Conservation (phyloP, 192 early-diverging fungal species). For the Dispira parvispora region DNA sequence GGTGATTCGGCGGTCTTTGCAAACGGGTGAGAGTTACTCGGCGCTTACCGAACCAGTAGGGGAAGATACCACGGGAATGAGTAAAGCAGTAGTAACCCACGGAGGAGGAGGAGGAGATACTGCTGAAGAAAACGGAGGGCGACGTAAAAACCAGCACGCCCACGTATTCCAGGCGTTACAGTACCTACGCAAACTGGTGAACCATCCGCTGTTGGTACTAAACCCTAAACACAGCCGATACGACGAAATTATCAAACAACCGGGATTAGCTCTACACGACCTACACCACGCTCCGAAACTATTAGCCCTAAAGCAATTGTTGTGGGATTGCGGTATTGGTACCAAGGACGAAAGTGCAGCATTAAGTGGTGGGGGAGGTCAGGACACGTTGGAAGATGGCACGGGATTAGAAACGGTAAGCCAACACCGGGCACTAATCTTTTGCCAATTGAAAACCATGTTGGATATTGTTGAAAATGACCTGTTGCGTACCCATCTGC, state of each 20-base stretch:
- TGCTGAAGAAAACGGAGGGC: constrained; percentile 3
- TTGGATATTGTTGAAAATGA: constrained; percentile 93
- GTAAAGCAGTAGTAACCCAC: constrained; percentile 14
- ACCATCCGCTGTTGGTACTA: constrained; percentile 86
- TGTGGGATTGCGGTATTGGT: constrained; percentile 92
- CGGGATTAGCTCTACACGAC: constrained; percentile 30
- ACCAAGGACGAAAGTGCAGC: constrained; percentile 26
- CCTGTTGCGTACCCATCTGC: constrained; percentile 65
- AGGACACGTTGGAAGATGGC: constrained; percentile 18
- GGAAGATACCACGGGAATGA: constrained; percentile 13
- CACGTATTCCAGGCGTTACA: constrained; percentile 98
- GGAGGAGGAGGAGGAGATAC: not conserved
- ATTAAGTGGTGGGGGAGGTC: not conserved
- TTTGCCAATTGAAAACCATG: constrained; percentile 90
- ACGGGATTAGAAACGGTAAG: constrained; percentile 39
- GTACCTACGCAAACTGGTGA: constrained; percentile 87
- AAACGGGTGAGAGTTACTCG: constrained; percentile 7
- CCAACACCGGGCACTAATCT: constrained; percentile 89
- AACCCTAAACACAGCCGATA: constrained; percentile 81
- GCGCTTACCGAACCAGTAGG: not conserved
- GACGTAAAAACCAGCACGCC: constrained; percentile 26
- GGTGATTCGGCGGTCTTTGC: constrained; percentile 8
- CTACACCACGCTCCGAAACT: constrained; percentile 79
- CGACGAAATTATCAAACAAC: constrained; percentile 36
- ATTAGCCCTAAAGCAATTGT: constrained; percentile 70